Evolutionary conservation across 2,329 filamentous ascomycete genomes (phyloP).

Genomic region (Penicillium concentricum): DNA sequence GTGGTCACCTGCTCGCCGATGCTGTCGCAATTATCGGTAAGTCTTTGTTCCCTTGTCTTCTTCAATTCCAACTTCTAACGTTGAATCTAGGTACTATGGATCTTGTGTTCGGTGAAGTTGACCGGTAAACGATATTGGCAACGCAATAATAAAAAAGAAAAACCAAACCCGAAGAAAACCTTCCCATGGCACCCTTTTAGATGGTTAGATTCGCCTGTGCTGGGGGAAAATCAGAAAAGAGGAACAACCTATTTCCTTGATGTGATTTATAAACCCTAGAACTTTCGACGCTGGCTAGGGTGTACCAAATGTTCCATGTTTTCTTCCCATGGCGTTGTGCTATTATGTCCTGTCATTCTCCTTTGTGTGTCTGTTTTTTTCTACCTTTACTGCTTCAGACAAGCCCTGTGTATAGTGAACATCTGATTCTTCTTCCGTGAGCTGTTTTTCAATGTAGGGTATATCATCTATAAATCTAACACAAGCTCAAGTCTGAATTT

Average conservation of each 20-base stretch:
- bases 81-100: constrained; percentile 64
- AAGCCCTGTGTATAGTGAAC: constrained; percentile 35
- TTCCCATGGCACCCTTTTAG: constrained; percentile 22
- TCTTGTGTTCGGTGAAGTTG: constrained; percentile 76
- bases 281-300: constrained; percentile 19
- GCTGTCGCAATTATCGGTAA: constrained; percentile 87
- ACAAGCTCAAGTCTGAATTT: not conserved
- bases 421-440: constrained; percentile 20
- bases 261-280: constrained; percentile 19
- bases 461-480: not conserved
- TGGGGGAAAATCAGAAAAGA: constrained; percentile 16
- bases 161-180: constrained; percentile 23
- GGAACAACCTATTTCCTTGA: constrained; percentile 7
- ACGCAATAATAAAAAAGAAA: constrained; percentile 23
- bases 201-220: constrained; percentile 16
- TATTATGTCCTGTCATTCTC: constrained; percentile 27
- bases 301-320: constrained; percentile 28
- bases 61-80: constrained; percentile 6
- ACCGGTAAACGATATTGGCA: constrained; percentile 43
- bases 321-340: constrained; percentile 37
- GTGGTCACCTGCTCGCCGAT: constrained; percentile 91
- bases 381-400: constrained; percentile 21
- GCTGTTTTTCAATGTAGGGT: not conserved
- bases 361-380: constrained; percentile 24
- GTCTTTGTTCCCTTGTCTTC: constrained; percentile 8